Percentiles rank a stretch among this genome's conserved stretches.
Evolutionary conservation across 495 filamentous ascomycete species (phyloP).

Genomic region (Aspergillus coremiiformis): DNA sequence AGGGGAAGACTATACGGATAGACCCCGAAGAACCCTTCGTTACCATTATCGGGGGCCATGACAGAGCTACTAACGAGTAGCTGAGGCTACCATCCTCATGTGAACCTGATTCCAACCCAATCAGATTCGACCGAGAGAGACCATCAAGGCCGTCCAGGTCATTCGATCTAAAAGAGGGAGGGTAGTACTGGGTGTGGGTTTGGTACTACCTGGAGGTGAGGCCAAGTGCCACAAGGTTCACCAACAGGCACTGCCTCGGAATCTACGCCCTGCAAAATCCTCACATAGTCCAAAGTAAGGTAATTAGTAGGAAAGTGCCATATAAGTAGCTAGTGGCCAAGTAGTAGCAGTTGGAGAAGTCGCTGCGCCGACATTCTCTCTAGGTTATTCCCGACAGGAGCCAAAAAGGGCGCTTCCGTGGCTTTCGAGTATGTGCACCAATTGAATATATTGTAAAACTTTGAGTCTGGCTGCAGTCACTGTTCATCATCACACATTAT

Average conservation of each 20-base stretch:
- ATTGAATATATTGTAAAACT: slow-evolving; percentile 17
- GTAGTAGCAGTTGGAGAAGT: background rate
- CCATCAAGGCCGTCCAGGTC: background rate
- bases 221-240: background rate
- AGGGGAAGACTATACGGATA: background rate
- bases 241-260: background rate
- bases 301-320: background rate
- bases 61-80: too few species aligned
- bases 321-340: background rate
- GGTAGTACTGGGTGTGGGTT: background rate
- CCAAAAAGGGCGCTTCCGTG: background rate
- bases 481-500: slow-evolving; percentile 26
- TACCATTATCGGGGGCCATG: background rate
- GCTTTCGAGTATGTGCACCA: slow-evolving; percentile 9
- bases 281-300: background rate
- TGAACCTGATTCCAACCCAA: background rate
- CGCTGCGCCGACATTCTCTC: background rate
- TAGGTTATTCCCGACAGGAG: background rate
- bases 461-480: slow-evolving; percentile 14
- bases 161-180: background rate
- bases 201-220: background rate
- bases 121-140: background rate
- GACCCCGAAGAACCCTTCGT: background rate
- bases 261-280: background rate
- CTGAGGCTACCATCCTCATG: background rate